Evolutionary conservation across 768 basidiomycete genomes (phyloP).

Genomic region (Roridomyces roridus): DNA sequence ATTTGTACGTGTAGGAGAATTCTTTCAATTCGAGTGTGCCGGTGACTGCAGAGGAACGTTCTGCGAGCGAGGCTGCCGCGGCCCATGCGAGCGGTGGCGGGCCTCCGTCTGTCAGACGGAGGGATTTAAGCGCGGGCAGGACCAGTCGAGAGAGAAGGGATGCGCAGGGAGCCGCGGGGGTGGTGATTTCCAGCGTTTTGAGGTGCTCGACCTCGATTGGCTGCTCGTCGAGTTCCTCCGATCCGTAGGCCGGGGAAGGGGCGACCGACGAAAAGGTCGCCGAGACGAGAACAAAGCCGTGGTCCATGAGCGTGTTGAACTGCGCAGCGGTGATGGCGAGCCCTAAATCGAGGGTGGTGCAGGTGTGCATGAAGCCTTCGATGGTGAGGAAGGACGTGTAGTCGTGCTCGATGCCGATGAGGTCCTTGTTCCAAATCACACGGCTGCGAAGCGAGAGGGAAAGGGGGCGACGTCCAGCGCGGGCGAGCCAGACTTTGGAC

Average conservation of each 20-base stretch:
- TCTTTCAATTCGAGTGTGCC: too few relatives aligned
- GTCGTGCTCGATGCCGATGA: neutral
- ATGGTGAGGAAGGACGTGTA: neutral
- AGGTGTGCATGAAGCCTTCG: slow-evolving; percentile 1
- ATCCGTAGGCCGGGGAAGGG: too few relatives aligned
- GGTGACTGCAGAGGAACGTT: neutral
- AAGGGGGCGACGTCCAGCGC: neutral
- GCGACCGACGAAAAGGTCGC: neutral
- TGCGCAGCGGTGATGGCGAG: neutral
- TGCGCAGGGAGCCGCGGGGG: neutral
- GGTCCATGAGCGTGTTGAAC: neutral
- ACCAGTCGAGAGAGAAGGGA: neutral
- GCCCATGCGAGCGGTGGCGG: neutral
- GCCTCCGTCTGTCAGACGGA: neutral
- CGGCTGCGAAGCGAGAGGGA: neutral
- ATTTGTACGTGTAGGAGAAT: too few relatives aligned
- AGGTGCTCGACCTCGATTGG: neutral
- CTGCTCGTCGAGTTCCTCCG: too few relatives aligned
- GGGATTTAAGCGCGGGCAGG: neutral
- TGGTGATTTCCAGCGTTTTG: neutral
- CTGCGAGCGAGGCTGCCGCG: neutral
- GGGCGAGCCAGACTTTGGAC: neutral
- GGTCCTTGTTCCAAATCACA: too few relatives aligned
- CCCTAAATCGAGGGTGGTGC: neutral
- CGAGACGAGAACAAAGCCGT: neutral